Evolutionary conservation across 495 filamentous ascomycete species (phyloP).

Genomic region (Aspergillus ellipticus): DNA sequence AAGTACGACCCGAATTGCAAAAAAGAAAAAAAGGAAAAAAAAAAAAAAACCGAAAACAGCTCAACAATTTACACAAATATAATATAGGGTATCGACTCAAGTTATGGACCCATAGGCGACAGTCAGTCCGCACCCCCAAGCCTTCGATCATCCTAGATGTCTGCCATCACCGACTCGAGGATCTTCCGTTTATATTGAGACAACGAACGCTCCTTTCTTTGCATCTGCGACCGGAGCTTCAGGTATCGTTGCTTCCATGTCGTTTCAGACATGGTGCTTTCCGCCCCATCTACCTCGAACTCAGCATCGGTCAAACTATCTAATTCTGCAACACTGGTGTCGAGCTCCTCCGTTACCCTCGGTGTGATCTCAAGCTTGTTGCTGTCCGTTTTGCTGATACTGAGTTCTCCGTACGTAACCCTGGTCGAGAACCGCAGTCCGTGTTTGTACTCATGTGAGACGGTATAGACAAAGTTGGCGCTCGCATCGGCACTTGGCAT

Average conservation of each 20-base stretch:
- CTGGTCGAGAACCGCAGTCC: slow-evolving; percentile 28
- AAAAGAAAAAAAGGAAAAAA: too few species aligned
- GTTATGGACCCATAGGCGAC: neutral
- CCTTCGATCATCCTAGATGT: slow-evolving; percentile 25
- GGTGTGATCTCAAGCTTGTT: slow-evolving; percentile 11
- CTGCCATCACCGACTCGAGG: slow-evolving; percentile 55
- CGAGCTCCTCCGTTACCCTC: slow-evolving; percentile 5
- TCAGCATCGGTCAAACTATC: slow-evolving; percentile 28
- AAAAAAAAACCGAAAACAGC: slow-evolving; percentile 8
- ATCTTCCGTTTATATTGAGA: slow-evolving; percentile 51
- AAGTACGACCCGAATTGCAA: too few species aligned
- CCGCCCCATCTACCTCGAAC: slow-evolving; percentile 28
- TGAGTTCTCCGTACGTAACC: slow-evolving; percentile 26
- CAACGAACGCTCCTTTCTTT: slow-evolving; percentile 48
- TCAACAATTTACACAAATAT: slow-evolving; percentile 1
- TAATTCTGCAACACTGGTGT: slow-evolving; percentile 19
- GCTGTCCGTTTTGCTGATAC: slow-evolving; percentile 12
- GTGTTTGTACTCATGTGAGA: slow-evolving; percentile 31
- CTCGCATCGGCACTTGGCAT: neutral
- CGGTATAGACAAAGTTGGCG: slow-evolving; percentile 19
- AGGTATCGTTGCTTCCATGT: slow-evolving; percentile 46
- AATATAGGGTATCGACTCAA: neutral
- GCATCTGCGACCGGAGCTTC: slow-evolving; percentile 46
- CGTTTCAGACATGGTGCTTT: slow-evolving; percentile 23
- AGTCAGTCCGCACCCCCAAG: too few species aligned